A percentile compares a stretch with the other conserved stretches of the same genome.
These are phyloP conservation scores for Hortiboletus campestris DNA, from an alignment of 768 basidiomycete species.

Conservation along the genomic window DNA sequence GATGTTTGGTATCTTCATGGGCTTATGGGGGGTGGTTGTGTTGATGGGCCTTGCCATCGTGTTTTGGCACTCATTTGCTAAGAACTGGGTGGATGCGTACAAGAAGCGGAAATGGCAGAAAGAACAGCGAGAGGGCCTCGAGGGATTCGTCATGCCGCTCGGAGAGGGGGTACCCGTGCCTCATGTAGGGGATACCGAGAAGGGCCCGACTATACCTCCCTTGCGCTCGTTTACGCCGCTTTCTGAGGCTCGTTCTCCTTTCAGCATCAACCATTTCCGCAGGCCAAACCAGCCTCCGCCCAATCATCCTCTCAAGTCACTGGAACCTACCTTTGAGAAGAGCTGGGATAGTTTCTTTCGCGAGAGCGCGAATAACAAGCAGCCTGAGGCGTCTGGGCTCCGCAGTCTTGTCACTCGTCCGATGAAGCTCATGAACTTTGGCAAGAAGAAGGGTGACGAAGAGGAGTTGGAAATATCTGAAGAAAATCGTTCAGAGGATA, in stretches of 20 bases:
- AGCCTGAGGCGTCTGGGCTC: conserved; percentile 25
- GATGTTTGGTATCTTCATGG: conserved; percentile 82
- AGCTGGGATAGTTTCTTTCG: conserved; percentile 49
- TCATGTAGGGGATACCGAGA: conserved; percentile 24
- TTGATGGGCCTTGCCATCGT: conserved; percentile 72
- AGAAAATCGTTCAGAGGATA: conserved; percentile 25
- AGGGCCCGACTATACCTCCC: conserved; percentile 23
- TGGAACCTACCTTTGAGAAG: conserved; percentile 35
- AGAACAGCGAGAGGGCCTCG: conserved; percentile 50
- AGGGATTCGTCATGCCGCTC: conserved; percentile 37
- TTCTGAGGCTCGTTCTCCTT: conserved; percentile 35
- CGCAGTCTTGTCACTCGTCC: conserved; percentile 29
- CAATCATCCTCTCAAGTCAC: conserved; percentile 24
- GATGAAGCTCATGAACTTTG: conserved; percentile 45
- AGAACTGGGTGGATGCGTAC: conserved; percentile 43
- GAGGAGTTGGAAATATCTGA: conserved; percentile 22
- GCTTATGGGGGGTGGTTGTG: conserved; percentile 79
- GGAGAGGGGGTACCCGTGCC: conserved; percentile 14
- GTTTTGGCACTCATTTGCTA: conserved; percentile 69
- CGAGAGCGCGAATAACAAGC: conserved; percentile 18
- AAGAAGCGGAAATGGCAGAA: conserved; percentile 49
- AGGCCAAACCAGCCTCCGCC: conserved; percentile 32
- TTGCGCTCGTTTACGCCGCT: conserved; percentile 52
- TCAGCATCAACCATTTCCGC: conserved; percentile 37
- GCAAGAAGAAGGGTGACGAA: conserved; percentile 37